A percentile compares a stretch with the other conserved stretches of the same genome.
Conservation (phyloP, 106 monocot genomes). For the Gastrodia elata region DNA sequence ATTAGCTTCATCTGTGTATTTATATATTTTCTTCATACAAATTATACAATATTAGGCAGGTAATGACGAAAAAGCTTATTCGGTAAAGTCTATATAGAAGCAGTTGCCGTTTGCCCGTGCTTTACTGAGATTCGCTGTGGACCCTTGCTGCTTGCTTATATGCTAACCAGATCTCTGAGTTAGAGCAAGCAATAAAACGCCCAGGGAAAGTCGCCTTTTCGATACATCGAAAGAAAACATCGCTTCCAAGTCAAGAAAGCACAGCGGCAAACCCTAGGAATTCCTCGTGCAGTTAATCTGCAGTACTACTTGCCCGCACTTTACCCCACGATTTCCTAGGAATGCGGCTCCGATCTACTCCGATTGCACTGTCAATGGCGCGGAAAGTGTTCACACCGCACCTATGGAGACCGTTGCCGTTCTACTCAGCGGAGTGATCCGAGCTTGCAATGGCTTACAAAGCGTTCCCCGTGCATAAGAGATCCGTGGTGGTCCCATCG, state of each 20-base stretch:
- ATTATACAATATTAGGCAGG: too few relatives aligned
- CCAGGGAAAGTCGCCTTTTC: constrained; percentile 8
- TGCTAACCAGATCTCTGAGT: not conserved
- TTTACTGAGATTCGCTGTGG: constrained; percentile 6
- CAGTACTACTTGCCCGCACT: constrained; percentile 2
- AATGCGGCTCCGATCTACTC: constrained; percentile 18
- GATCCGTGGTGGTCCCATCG: constrained; percentile 2
- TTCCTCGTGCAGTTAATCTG: not conserved
- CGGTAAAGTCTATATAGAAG: too few relatives aligned
- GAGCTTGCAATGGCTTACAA: constrained; percentile 23
- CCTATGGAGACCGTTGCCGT: not conserved
- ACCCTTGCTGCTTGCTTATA: not conserved
- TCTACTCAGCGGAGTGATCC: constrained; percentile 2
- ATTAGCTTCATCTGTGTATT: too few relatives aligned
- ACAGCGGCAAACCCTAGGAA: constrained; percentile 24
- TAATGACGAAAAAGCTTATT: too few relatives aligned
- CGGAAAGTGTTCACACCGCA: not conserved
- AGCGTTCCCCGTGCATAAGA: constrained; percentile 13
- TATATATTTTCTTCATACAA: too few relatives aligned
- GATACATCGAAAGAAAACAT: constrained; percentile 10
- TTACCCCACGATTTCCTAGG: not conserved
- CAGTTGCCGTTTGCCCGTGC: not conserved
- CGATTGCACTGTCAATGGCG: constrained; percentile 15
- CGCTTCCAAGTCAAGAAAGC: constrained; percentile 40
- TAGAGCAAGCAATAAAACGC: constrained; percentile 3